Conservation (phyloP, 257 asterid species). For the Fraxinus excelsior region DNA sequence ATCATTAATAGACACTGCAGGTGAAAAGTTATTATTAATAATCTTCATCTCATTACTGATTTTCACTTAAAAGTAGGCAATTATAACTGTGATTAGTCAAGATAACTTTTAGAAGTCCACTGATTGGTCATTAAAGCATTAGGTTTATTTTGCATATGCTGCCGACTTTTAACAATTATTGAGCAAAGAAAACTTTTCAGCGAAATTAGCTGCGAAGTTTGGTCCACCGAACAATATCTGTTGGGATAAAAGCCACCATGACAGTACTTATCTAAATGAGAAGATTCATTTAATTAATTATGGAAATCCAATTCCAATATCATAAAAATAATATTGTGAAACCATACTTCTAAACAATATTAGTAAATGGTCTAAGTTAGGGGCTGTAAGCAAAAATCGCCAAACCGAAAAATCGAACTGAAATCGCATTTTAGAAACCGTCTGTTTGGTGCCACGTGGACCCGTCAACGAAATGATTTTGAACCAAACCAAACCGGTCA, state of each 20-base stretch:
- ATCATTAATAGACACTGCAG: background rate
- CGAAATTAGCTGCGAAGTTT: background rate
- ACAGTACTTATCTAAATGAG: background rate
- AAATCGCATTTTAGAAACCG: too few relatives aligned
- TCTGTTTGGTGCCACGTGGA: too few relatives aligned
- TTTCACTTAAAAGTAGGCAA: background rate
- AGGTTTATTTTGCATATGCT: background rate
- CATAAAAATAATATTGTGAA: too few relatives aligned
- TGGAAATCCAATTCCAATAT: background rate
- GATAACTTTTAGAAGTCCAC: background rate
- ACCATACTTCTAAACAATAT: too few relatives aligned
- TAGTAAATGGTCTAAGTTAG: too few relatives aligned
- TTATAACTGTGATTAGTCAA: background rate
- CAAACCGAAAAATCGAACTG: too few relatives aligned
- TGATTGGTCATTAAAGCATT: background rate
- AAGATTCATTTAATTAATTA: too few relatives aligned
- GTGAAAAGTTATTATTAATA: background rate
- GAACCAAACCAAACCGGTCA: too few relatives aligned
- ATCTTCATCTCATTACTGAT: background rate
- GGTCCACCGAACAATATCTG: background rate
- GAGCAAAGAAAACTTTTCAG: background rate
- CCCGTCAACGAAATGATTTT: too few relatives aligned
- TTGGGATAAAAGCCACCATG: background rate
- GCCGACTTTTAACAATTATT: background rate
- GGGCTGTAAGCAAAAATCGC: too few relatives aligned